Evolutionary conservation across 495 filamentous ascomycete genomes (phyloP).

Genomic region (Daldinia childiae): DNA sequence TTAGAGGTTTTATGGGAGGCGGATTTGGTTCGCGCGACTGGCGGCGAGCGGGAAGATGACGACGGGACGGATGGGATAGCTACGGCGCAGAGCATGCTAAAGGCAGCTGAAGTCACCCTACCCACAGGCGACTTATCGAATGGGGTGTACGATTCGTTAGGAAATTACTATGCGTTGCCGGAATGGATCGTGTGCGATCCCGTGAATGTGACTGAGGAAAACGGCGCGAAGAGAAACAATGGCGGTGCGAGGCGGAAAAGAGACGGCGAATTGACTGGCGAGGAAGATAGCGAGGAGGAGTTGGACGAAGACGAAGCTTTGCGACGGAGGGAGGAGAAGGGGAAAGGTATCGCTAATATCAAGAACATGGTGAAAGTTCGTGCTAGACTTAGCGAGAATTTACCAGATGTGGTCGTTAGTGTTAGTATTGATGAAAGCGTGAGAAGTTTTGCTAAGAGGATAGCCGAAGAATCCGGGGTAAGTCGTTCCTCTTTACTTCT

Average conservation of each 20-base stretch:
- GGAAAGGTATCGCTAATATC: conserved; percentile 60
- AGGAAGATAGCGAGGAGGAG: conserved; percentile 56
- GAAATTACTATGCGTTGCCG: conserved; percentile 78
- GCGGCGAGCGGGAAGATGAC: conserved; percentile 38
- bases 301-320: conserved; percentile 61
- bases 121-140: conserved; percentile 77
- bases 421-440: conserved; percentile 71
- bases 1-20: conserved; percentile 68
- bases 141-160: conserved; percentile 81
- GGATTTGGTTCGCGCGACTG: conserved; percentile 38
- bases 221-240: conserved; percentile 29
- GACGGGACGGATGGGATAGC: conserved; percentile 55
- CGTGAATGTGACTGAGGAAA: conserved; percentile 66
- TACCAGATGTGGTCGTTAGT: conserved; percentile 69
- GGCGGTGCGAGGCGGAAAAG: conserved; percentile 54
- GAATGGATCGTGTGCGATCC: conserved; percentile 82
- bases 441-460: conserved; percentile 65
- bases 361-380: conserved; percentile 67
- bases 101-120: conserved; percentile 80
- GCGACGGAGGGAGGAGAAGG: conserved; percentile 72
- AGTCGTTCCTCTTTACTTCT: conserved; percentile 44
- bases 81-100: conserved; percentile 81
- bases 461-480: conserved; percentile 74
- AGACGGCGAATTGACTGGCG: conserved; percentile 55
- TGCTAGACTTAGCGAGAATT: conserved; percentile 75